phyloP scores from a whole-genome alignment of 2,329 filamentous ascomycete species.

The Talaromyces sp. region DNA sequence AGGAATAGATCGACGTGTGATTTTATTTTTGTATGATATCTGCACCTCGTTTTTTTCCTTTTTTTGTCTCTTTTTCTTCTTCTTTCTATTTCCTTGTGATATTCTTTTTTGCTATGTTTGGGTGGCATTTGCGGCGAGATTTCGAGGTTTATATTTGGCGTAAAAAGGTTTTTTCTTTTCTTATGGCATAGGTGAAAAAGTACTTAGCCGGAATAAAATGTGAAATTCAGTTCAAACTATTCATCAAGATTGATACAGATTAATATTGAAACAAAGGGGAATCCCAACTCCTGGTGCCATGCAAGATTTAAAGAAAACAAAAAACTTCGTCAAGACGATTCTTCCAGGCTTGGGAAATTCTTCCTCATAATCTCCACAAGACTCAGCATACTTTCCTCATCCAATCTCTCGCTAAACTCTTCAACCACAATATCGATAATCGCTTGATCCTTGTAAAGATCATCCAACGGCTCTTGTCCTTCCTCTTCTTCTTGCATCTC shows the following conservation, averaged over 20 bases:
- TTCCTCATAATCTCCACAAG: slow-evolving; percentile 25
- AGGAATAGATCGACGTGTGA: slow-evolving; percentile 31
- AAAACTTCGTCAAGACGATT: neutral
- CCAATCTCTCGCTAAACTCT: slow-evolving; percentile 36
- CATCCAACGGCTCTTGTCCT: slow-evolving; percentile 17
- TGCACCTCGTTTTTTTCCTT: slow-evolving; percentile 25
- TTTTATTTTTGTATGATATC: slow-evolving; percentile 39
- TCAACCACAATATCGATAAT: slow-evolving; percentile 38
- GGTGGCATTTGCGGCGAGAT: slow-evolving; percentile 27
- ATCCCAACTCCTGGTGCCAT: slow-evolving; percentile 6
- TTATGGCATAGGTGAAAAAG: slow-evolving; percentile 6
- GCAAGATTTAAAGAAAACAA: neutral
- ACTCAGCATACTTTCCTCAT: slow-evolving; percentile 25
- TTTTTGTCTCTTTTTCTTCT: slow-evolving; percentile 24
- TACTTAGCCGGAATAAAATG: neutral
- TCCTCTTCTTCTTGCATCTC: slow-evolving; percentile 10
- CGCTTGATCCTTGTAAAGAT: slow-evolving; percentile 30
- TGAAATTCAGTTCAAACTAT: neutral
- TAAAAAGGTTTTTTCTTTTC: slow-evolving; percentile 6
- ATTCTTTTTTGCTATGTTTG: slow-evolving; percentile 21
- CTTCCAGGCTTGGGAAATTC: slow-evolving; percentile 16
- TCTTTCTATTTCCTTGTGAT: slow-evolving; percentile 21
- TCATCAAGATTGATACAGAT: neutral
- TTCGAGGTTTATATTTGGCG: slow-evolving; percentile 9
- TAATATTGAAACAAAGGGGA: neutral